A percentile compares a stretch with the other conserved stretches of the same genome.
These are phyloP conservation scores for Backusella psychrophila DNA, from an alignment of 192 early-diverging fungal genomes.

Conservation along the genomic window DNA sequence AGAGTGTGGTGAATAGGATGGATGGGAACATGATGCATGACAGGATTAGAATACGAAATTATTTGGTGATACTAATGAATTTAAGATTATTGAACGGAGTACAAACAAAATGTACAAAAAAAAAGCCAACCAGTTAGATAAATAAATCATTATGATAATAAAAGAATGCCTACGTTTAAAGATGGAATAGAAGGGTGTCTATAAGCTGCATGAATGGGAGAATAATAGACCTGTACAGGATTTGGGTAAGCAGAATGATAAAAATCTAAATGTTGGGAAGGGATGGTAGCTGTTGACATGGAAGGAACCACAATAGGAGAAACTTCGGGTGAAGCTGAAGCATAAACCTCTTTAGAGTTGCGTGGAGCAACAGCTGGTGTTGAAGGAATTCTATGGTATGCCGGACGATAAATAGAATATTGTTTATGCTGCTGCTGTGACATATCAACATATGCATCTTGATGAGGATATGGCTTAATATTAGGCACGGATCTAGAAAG, in stretches of 20 bases:
- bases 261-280: constrained; percentile 8
- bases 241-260: constrained; percentile 10
- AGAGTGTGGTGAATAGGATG: constrained; percentile 39
- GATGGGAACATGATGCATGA: constrained; percentile 2
- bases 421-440: neutral
- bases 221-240: constrained; percentile 4
- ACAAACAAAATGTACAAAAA: constrained; percentile 7
- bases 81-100: neutral
- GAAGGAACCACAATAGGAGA: constrained; percentile 19
- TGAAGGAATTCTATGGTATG: constrained; percentile 4
- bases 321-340: constrained; percentile 2
- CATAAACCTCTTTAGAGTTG: neutral
- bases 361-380: constrained; percentile 15
- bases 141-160: constrained; percentile 1
- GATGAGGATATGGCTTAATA: constrained; percentile 19
- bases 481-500: constrained; percentile 14
- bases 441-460: constrained; percentile 5
- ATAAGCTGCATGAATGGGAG: neutral
- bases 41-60: constrained; percentile 4
- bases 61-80: constrained; percentile 7
- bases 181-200: constrained; percentile 1
- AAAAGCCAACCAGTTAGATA: constrained; percentile 6
- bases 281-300: constrained; percentile 3
- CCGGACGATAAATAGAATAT: constrained; percentile 11
- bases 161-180: constrained; percentile 9